Conservation (phyloP, 768 basidiomycete genomes). For the Russula sp. region DNA sequence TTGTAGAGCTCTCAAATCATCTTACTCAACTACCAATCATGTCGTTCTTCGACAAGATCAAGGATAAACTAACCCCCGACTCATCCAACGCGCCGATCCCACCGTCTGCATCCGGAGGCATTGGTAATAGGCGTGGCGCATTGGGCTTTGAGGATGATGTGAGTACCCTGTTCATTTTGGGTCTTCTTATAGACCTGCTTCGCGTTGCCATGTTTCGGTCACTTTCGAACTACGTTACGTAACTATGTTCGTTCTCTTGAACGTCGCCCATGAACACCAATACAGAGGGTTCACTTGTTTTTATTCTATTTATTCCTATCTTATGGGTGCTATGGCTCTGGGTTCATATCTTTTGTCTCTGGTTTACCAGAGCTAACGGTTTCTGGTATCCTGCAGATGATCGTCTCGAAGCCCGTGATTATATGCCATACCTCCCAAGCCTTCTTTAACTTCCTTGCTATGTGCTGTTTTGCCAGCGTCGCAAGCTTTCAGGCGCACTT, state of each 20-base stretch:
- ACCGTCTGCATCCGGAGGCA: conserved; percentile 46
- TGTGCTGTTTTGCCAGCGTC: conserved; percentile 87
- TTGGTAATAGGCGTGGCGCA: conserved; percentile 49
- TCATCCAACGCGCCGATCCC: conserved; percentile 32
- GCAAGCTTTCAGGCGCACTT: conserved; percentile 85
- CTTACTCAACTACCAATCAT: conserved; percentile 30
- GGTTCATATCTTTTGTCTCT: conserved; percentile 37
- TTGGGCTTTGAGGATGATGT: conserved; percentile 71
- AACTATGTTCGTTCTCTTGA: conserved; percentile 18
- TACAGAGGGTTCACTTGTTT: conserved; percentile 45
- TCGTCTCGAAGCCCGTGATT: conserved; percentile 78
- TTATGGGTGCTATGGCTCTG: conserved; percentile 64
- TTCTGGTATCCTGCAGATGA: conserved; percentile 52
- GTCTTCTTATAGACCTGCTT: conserved; percentile 25
- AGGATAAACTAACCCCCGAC: conserved; percentile 47
- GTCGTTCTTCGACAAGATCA: conserved; percentile 53
- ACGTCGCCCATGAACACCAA: conserved; percentile 23
- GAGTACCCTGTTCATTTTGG: conserved; percentile 38
- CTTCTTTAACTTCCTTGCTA: conserved; percentile 90
- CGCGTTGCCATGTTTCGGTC: conserved; percentile 5
- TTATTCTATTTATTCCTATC: conserved; percentile 61
- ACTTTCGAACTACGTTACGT: conserved; percentile 20
- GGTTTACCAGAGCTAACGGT: conserved; percentile 24
- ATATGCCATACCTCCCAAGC: conserved; percentile 70
- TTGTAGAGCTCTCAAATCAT: too few relatives aligned